Base-by-base conservation (phyloP, 768 basidiomycete species). In the Psilocybe sp. region DNA sequence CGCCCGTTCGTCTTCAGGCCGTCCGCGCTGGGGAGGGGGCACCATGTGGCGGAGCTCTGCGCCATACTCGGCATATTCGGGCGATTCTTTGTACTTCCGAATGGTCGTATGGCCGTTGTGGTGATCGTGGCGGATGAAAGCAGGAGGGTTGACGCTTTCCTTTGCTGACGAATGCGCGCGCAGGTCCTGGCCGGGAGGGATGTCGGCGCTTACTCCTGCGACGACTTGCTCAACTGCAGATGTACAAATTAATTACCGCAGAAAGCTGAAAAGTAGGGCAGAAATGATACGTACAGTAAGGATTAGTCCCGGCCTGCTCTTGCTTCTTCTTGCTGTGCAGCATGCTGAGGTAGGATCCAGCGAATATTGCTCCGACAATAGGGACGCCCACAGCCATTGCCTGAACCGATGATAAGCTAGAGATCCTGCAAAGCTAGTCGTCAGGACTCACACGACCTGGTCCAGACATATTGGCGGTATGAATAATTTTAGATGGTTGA, bases 181-280 rank as follows among this genome's bases (percentile, higher is more conserved):
- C 7, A 54, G 53, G 11, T 58, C 42, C 4, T 50, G 49, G n/a
- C 52, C 46, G 41, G 51, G 13, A 11, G 59, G 55, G 23, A 40
- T 56, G 16, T 53, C 45, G 31, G 50, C 57, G 36, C 60, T 28
- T 3, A 28, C 61, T 16, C 65, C 58, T 2, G 60, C 63, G 5
- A 72, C 40, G 9, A 67, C 45, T 45, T 68, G 65, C 55, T 72
- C 70, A 44, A 67, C 70, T 70, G 40, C 5, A 38, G 1, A 19
- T 23, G 40, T 14, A 44, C 23, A 38, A 16, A 36, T 23, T 23
- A 34, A 12, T 4, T 15, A 34, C n/a, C 23, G 13, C 4, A 47
- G 12, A 14, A 39, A 36, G 32, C 28, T 5, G 19, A 35, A 1
- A 36, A 20, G n/a, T 13, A 15, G 11, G 16, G 31, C 9, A n/a